These are phyloP conservation scores for Batkoa obscura DNA, from an alignment of 371 early-diverging fungal species.

Conservation along the genomic window DNA sequence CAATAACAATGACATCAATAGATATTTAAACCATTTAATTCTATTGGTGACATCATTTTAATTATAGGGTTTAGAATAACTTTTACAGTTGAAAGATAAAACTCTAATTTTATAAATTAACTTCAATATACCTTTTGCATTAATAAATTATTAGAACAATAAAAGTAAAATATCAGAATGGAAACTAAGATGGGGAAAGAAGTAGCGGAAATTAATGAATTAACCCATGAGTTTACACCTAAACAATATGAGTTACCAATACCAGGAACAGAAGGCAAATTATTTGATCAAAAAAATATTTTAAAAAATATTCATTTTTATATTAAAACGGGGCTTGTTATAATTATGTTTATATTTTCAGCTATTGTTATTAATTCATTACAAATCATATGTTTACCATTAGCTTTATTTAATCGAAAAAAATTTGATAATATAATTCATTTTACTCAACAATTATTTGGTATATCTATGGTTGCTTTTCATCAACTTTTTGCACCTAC, in stretches of 20 bases:
- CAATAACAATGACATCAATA: no score
- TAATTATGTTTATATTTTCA: neutral
- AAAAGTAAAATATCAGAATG: no score
- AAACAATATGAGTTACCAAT: neutral
- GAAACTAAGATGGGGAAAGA: no score
- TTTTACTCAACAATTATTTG: slow-evolving; percentile 26
- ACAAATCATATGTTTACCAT: neutral
- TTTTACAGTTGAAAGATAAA: no score
- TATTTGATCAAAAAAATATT: neutral
- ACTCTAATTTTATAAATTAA: no score
- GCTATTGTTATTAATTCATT: neutral
- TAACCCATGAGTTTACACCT: neutral
- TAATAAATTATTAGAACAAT: no score
- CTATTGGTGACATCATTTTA: no score
- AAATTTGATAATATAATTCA: neutral
- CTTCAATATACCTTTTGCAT: no score
- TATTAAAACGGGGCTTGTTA: neutral
- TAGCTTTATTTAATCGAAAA: neutral
- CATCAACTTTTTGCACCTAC: slow-evolving; percentile 45
- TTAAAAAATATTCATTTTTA: neutral
- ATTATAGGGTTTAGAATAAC: no score
- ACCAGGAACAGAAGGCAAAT: neutral
- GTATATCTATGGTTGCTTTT: slow-evolving; percentile 29
- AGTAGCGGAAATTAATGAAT: no score
- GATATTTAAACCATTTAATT: no score